phyloP scores from a whole-genome alignment of 2,329 filamentous ascomycete species.

The Basipetospora chlamydospora region DNA sequence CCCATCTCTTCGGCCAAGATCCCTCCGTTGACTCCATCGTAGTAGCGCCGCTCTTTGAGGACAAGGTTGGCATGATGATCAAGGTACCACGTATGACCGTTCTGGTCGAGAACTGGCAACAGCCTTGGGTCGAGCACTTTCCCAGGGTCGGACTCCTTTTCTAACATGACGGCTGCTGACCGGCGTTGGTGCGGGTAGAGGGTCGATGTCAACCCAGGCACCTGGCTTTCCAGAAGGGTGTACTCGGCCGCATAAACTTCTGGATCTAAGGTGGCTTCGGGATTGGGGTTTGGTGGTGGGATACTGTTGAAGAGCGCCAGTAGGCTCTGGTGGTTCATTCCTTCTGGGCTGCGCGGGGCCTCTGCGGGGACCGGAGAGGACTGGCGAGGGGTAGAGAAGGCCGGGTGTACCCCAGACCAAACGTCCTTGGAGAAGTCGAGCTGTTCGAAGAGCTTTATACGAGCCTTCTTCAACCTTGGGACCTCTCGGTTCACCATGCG shows the following conservation, averaged over 20 bases:
- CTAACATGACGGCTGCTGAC: slow-evolving; percentile 71
- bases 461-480: slow-evolving; percentile 25
- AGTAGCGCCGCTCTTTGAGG: slow-evolving; percentile 51
- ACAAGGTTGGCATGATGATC: slow-evolving; percentile 50
- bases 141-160: slow-evolving; percentile 55
- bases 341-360: not conserved
- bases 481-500: slow-evolving; percentile 34
- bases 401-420: slow-evolving; percentile 26
- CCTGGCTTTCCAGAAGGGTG: slow-evolving; percentile 34
- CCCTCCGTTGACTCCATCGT: slow-evolving; percentile 62
- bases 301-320: slow-evolving; percentile 61
- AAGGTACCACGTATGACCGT: slow-evolving; percentile 52
- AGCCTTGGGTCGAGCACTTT: slow-evolving; percentile 61
- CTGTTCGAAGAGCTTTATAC: slow-evolving; percentile 31
- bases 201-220: slow-evolving; percentile 45
- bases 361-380: not conserved
- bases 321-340: slow-evolving; percentile 17
- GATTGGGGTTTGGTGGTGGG: slow-evolving; percentile 49
- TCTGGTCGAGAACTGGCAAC: slow-evolving; percentile 42
- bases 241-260: slow-evolving; percentile 39
- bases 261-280: slow-evolving; percentile 29
- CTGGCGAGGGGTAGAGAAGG: not conserved
- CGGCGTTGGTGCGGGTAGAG: slow-evolving; percentile 69
- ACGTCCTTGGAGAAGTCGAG: slow-evolving; percentile 40
- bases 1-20: slow-evolving; percentile 74